Conservation (phyloP, 495 filamentous ascomycete genomes). For the Aspergillus haitiensis region DNA sequence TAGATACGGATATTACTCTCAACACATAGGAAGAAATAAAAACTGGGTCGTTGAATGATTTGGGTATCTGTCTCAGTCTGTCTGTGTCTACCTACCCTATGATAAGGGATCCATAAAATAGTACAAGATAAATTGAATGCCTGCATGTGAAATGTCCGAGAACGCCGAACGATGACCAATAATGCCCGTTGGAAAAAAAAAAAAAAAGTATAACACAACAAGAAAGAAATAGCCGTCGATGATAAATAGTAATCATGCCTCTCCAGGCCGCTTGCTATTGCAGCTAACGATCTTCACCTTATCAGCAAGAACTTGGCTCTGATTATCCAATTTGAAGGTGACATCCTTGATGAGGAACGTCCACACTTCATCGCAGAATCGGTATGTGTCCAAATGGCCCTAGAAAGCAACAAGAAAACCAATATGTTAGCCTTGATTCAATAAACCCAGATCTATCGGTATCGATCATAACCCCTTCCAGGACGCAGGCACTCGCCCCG, state of each 20-base stretch:
- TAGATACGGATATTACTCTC: background rate
- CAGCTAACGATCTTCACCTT: slow-evolving; percentile 98
- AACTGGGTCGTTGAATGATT: slow-evolving; percentile 8
- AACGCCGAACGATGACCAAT: slow-evolving; percentile 16
- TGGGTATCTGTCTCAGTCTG: slow-evolving; percentile 14
- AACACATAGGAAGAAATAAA: background rate
- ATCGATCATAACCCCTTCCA: background rate
- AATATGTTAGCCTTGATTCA: slow-evolving; percentile 18
- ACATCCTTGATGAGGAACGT: slow-evolving; percentile 99
- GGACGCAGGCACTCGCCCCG: too few relatives aligned
- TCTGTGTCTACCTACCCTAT: background rate
- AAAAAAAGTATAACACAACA: slow-evolving; percentile 22
- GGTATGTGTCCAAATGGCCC: slow-evolving; percentile 98
- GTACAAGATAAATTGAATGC: slow-evolving; percentile 10
- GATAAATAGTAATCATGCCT: slow-evolving; percentile 42
- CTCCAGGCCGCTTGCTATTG: slow-evolving; percentile 80
- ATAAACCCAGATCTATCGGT: background rate
- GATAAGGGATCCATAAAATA: slow-evolving; percentile 1
- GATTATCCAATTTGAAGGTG: slow-evolving; percentile 92
- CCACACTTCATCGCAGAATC: slow-evolving; percentile 99
- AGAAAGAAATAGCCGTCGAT: background rate
- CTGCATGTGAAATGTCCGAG: slow-evolving; percentile 4
- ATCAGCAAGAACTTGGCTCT: slow-evolving; percentile 63
- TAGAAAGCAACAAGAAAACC: slow-evolving; percentile 33
- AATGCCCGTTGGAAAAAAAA: slow-evolving; percentile 9